Conservation (phyloP, 202 grass and related monocot genomes). For the Saccharum hybrid region DNA sequence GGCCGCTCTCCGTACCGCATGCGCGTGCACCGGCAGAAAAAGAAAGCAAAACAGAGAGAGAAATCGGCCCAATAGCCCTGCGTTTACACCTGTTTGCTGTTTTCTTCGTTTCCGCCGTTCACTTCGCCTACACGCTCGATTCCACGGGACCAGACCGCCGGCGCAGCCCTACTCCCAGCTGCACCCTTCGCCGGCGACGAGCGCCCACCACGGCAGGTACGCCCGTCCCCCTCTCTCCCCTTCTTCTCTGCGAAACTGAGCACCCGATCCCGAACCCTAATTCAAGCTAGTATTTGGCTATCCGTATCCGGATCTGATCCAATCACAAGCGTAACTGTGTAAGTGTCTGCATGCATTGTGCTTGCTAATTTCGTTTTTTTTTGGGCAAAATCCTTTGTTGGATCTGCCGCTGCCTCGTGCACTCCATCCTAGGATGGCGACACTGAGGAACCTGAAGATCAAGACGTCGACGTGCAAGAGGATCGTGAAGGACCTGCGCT, state of each 20-base stretch:
- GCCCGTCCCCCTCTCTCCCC: not conserved
- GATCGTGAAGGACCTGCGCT: slow-evolving; percentile 79
- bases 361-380: not conserved
- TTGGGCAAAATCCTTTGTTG: not conserved
- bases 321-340: not conserved
- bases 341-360: not conserved
- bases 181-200: not conserved
- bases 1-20: too few species aligned
- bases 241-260: not conserved
- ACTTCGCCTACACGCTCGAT: not conserved
- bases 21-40: too few species aligned
- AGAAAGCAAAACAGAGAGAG: not conserved
- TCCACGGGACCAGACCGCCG: not conserved
- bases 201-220: not conserved
- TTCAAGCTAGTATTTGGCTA: not conserved
- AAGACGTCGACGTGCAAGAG: slow-evolving; percentile 87
- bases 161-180: not conserved
- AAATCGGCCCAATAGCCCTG: not conserved
- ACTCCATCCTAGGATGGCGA: slow-evolving; percentile 54
- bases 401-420: not conserved
- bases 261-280: not conserved
- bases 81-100: not conserved
- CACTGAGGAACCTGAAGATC: slow-evolving; percentile 82
- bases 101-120: not conserved
- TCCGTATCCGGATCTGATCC: not conserved